A percentile compares a stretch with the other conserved stretches of the same genome.
These are phyloP conservation scores for Kodamaea nitidulidarum DNA, from an alignment of 805 yeast genomes.

Conservation along the genomic window DNA sequence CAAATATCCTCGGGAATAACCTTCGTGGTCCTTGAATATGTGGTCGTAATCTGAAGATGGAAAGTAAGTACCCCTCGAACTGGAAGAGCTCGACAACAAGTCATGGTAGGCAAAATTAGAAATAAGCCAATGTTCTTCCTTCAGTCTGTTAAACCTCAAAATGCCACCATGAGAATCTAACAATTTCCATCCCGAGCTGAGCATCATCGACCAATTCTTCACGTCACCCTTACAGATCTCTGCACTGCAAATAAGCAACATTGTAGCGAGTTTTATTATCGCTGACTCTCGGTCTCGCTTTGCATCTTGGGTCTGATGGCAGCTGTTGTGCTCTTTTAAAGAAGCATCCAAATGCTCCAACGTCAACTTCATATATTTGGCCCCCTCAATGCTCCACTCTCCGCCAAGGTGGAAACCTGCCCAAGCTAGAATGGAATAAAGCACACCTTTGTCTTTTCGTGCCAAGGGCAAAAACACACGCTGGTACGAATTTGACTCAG, in stretches of 20 bases:
- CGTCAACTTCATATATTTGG: slow-evolving; percentile 45
- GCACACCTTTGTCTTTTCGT: slow-evolving; percentile 46
- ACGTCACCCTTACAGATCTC: slow-evolving; percentile 84
- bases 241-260: slow-evolving; percentile 69
- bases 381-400: slow-evolving; percentile 46
- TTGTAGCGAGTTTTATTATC: slow-evolving; percentile 54
- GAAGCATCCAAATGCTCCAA: slow-evolving; percentile 35
- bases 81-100: slow-evolving; percentile 57
- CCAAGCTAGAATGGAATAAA: slow-evolving; percentile 54
- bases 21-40: slow-evolving; percentile 38
- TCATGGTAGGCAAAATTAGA: slow-evolving; percentile 82
- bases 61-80: slow-evolving; percentile 63
- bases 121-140: slow-evolving; percentile 66
- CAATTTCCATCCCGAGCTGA: slow-evolving; percentile 62
- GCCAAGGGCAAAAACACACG: slow-evolving; percentile 55
- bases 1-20: slow-evolving; percentile 39
- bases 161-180: slow-evolving; percentile 63
- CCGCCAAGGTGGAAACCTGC: slow-evolving; percentile 49
- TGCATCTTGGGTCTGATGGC: slow-evolving; percentile 10
- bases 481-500: slow-evolving; percentile 47
- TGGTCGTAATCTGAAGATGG: slow-evolving; percentile 55
- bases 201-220: slow-evolving; percentile 63
- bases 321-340: slow-evolving; percentile 24
- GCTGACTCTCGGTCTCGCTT: slow-evolving; percentile 27
- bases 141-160: slow-evolving; percentile 45